These are phyloP conservation scores for Podaxis pistillaris DNA, from an alignment of 768 basidiomycete species.

Conservation along the genomic window DNA sequence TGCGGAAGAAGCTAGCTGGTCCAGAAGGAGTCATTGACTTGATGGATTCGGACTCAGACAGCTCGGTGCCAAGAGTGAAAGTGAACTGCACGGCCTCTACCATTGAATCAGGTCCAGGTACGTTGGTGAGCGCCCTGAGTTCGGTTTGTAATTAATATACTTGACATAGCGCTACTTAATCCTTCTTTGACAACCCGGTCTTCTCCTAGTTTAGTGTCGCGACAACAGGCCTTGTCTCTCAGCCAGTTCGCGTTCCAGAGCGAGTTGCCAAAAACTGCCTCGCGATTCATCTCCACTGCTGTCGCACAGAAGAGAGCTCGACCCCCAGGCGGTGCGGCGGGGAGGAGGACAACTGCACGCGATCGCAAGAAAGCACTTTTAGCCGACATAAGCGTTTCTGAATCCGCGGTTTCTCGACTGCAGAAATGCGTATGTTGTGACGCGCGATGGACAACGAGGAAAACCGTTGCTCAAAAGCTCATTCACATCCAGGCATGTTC, in stretches of 20 bases:
- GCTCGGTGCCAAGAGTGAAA: not conserved
- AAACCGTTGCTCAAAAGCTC: slow-evolving; percentile 60
- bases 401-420: not conserved
- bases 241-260: slow-evolving; percentile 1
- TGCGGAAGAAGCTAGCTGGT: not conserved
- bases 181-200: not conserved
- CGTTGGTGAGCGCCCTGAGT: too few relatives aligned
- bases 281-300: not conserved
- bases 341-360: not conserved
- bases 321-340: not conserved
- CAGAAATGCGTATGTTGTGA: slow-evolving; percentile 64
- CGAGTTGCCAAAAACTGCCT: not conserved
- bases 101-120: too few relatives aligned
- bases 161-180: not conserved
- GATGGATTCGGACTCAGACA: slow-evolving; percentile 21
- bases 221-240: not conserved
- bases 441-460: slow-evolving; percentile 66
- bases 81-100: too few relatives aligned
- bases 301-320: not conserved
- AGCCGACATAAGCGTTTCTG: not conserved
- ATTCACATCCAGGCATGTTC: slow-evolving; percentile 69
- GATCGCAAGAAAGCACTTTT: not conserved
- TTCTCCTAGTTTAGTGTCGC: not conserved
- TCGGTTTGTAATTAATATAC: not conserved
- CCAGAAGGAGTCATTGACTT: slow-evolving; percentile 21